Evolutionary conservation across 345 rosid species (phyloP), one percentile per base, ranked within the genome.

Genomic region (Geranium brycei): DNA sequence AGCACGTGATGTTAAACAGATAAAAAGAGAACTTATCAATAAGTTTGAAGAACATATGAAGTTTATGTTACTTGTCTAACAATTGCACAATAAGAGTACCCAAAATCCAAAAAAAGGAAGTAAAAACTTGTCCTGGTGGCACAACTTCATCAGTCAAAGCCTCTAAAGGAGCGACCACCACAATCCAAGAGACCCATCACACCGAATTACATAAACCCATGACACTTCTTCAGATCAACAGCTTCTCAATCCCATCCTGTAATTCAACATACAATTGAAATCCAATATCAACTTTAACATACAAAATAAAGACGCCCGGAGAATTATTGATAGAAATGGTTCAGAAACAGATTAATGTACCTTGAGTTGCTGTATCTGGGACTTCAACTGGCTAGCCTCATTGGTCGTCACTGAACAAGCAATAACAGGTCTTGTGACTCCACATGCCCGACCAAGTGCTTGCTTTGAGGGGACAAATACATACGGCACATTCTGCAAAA

Each of bases 211-310:
- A 14, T 64, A 62, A 67, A 35, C 10, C 41, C 41, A 35, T 35
- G 41, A 35, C 51, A 19, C n/a, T 32, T 23, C 64, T 63, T 75
- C 10, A 89, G 77, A 92, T 89, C 69, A 89, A 78, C 31, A 93
- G 91, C 85, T 90, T 93, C 77, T 93, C 99, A 47, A 93, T 90
- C 23, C 97, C 97, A 81, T 88, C 95, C 96, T 91, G 83, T 82
- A 80, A 59, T 69, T 16, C 3, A 15, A 28, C 51, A 35, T 23
- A 6, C 56, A 35, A 47, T 47, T 13, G 15, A 13, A 18, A 14
- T 5, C 23, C 61, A 31, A 18, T 38, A 41, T 38, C 32, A 61
- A 10, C 16, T 68, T 16, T 16, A 1, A 47, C 53, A 47, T 10
- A 47, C 14, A 47, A 0, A 47, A 38, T 5, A 38, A 47, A 13